A percentile compares a stretch with the other conserved stretches of the same genome.
Evolutionary conservation across 768 basidiomycete genomes (phyloP).

Genomic region (Tubosaeta sp.): DNA sequence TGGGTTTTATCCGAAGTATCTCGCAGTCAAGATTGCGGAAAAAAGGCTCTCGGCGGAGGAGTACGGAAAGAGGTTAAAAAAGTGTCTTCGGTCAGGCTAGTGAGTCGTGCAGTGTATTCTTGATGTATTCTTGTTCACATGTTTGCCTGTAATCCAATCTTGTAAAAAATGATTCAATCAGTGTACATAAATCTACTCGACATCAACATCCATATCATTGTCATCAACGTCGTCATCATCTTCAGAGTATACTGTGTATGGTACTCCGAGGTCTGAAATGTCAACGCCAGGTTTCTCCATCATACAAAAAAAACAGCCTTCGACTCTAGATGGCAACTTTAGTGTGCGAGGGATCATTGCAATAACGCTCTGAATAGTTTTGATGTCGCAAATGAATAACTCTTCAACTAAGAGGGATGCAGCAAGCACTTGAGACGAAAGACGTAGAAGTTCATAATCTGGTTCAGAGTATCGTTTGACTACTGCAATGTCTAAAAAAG

Average conservation of each 20-base stretch:
- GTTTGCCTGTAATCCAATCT: too few species aligned
- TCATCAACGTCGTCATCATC: background rate
- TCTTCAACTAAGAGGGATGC: conserved; percentile 15
- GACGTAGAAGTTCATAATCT: conserved; percentile 7
- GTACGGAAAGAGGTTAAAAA: background rate
- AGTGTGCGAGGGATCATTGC: conserved; percentile 20
- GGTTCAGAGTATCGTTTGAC: conserved; percentile 20
- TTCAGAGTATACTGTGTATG: background rate
- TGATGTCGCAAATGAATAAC: conserved; percentile 10
- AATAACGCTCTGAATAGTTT: conserved; percentile 19
- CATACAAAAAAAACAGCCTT: conserved; percentile 18
- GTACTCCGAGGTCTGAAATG: conserved; percentile 6
- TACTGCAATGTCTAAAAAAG: conserved; percentile 9
- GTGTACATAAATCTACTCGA: background rate
- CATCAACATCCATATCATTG: background rate
- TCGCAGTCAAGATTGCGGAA: background rate
- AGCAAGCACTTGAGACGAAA: conserved; percentile 20
- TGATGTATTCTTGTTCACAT: background rate
- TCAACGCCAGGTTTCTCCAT: conserved; percentile 28
- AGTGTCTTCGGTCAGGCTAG: background rate
- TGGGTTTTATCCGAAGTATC: background rate
- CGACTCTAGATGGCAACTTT: conserved; percentile 1
- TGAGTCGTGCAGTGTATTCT: background rate
- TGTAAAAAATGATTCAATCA: too few species aligned
- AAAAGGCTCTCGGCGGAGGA: background rate